phyloP scores from a whole-genome alignment of 163 green algal species.

The Scenedesmus sp. region DNA sequence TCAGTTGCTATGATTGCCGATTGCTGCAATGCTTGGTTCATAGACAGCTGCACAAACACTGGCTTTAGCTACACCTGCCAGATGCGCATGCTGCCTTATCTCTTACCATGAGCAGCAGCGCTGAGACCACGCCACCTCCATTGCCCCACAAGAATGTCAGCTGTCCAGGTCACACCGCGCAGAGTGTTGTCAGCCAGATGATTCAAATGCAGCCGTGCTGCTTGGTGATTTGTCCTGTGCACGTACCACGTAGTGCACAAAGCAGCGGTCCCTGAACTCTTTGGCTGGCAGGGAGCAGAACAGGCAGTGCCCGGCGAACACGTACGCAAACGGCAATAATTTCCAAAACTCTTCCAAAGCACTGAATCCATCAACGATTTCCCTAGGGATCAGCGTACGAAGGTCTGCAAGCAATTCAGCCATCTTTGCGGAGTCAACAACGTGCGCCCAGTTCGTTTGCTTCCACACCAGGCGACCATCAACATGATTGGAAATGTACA shows the following conservation, averaged over 20 bases:
- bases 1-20: not conserved
- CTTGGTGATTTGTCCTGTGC: not conserved
- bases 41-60: too few relatives aligned
- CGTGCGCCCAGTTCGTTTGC: not conserved
- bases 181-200: not conserved
- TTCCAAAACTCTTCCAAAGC: not conserved
- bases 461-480: not conserved
- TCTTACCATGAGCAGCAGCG: slow-evolving; percentile 44
- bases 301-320: slow-evolving; percentile 34
- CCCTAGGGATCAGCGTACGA: not conserved
- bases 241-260: slow-evolving; percentile 35
- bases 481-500: not conserved
- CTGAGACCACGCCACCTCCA: slow-evolving; percentile 39
- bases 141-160: slow-evolving; percentile 54
- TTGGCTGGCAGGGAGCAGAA: slow-evolving; percentile 14
- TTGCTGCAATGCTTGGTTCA: not conserved
- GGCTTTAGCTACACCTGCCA: not conserved
- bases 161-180: not conserved
- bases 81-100: not conserved
- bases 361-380: not conserved
- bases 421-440: slow-evolving; percentile 25
- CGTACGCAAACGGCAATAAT: not conserved
- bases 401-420: slow-evolving; percentile 9
- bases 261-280: slow-evolving; percentile 28
- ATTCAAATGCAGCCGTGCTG: too few relatives aligned